These are phyloP conservation scores for Turnera subulata DNA, from an alignment of 345 rosid genomes.

Conservation along the genomic window DNA sequence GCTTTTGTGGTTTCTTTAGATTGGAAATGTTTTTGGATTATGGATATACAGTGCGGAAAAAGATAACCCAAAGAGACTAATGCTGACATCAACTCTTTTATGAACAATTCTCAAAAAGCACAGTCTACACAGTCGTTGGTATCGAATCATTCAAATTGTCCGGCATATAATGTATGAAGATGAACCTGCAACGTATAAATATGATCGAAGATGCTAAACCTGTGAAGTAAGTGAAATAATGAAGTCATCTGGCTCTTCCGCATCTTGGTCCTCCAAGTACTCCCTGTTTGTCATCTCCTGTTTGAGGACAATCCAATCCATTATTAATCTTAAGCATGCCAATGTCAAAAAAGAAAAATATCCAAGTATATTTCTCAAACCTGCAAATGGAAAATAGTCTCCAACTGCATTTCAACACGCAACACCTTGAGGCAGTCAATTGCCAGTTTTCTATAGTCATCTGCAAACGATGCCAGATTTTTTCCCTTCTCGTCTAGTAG, in stretches of 20 bases:
- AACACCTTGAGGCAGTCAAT: constrained; percentile 93
- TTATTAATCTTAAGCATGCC: constrained; percentile 1
- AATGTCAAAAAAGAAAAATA: background rate
- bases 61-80: background rate
- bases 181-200: too few relatives aligned
- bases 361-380: constrained; percentile 35
- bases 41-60: background rate
- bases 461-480: constrained; percentile 74
- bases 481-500: constrained; percentile 50
- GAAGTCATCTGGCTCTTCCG: constrained; percentile 97
- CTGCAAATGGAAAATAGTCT: constrained; percentile 91
- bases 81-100: background rate
- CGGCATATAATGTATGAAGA: constrained; percentile 7
- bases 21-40: background rate
- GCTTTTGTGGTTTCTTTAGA: background rate
- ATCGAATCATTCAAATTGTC: background rate
- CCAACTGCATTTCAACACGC: constrained; percentile 98
- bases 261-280: constrained; percentile 88
- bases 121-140: background rate
- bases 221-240: constrained; percentile 85
- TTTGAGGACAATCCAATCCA: constrained; percentile 17
- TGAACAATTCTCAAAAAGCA: background rate
- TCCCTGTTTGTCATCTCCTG: constrained; percentile 90
- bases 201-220: constrained; percentile 33
- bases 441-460: constrained; percentile 90